Percentiles rank a stretch among this genome's conserved stretches.
These are phyloP conservation scores for Solanum hybrid DNA, from an alignment of 305 asterid genomes.

Conservation along the genomic window DNA sequence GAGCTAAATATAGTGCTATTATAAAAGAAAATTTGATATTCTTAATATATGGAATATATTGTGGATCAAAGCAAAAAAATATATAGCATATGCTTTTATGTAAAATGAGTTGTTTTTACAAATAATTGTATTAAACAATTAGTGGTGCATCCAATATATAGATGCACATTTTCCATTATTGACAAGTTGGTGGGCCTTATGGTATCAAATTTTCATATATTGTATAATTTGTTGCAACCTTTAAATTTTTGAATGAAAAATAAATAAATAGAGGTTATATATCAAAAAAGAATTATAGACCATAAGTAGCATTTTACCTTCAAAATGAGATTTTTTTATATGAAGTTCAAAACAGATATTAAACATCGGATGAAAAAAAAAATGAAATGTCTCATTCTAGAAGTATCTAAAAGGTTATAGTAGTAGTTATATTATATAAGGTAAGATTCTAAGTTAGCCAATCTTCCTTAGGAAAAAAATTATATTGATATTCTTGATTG, in stretches of 20 bases:
- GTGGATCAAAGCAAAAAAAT: neutral
- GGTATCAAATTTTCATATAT: neutral
- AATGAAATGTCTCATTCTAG: neutral
- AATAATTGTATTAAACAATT: neutral
- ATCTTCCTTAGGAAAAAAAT: neutral
- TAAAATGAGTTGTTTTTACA: neutral
- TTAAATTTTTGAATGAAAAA: neutral
- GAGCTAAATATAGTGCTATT: slow-evolving; percentile 5
- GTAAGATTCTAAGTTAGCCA: neutral
- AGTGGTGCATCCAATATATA: neutral
- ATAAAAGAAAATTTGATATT: neutral
- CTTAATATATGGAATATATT: neutral
- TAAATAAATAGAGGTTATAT: neutral
- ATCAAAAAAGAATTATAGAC: neutral
- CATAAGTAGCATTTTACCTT: too few relatives aligned
- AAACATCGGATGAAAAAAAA: too few relatives aligned
- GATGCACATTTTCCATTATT: neutral
- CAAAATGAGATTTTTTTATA: too few relatives aligned
- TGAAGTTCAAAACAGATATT: neutral
- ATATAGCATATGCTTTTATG: neutral
- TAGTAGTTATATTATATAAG: neutral
- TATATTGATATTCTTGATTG: neutral
- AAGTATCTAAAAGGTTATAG: neutral
- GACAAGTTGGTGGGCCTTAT: neutral
- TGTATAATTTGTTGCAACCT: neutral